Evolutionary conservation across 176 grass and related monocot genomes (phyloP).

Genomic region (Panicum miliaceum): DNA sequence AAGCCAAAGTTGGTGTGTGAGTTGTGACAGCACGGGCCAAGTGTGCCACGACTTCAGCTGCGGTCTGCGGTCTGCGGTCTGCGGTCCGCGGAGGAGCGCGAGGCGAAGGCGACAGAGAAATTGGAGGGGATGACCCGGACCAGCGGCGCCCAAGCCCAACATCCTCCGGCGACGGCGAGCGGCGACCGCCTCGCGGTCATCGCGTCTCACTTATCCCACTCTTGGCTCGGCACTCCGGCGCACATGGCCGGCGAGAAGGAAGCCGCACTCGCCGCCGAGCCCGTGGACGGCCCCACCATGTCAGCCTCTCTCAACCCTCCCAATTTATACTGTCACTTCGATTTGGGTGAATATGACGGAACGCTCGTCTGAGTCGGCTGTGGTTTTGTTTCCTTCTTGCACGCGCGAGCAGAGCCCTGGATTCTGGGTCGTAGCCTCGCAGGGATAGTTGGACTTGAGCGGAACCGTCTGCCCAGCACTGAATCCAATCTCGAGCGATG

Average conservation of each 20-base stretch:
- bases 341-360: background rate
- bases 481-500: background rate
- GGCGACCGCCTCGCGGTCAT: constrained; percentile 48
- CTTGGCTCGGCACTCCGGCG: constrained; percentile 7
- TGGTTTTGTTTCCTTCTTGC: background rate
- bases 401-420: background rate
- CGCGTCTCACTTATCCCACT: constrained; percentile 49
- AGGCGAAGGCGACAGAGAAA: background rate
- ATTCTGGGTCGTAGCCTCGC: background rate
- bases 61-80: no score
- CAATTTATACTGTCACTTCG: background rate
- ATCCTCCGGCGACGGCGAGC: constrained; percentile 18
- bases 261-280: constrained; percentile 52
- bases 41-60: background rate
- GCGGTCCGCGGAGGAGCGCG: background rate
- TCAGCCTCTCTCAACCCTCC: constrained; percentile 42
- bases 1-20: background rate
- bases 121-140: constrained; percentile 18
- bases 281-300: constrained; percentile 66
- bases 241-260: constrained; percentile 50
- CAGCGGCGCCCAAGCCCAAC: background rate
- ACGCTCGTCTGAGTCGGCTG: background rate
- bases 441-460: background rate
- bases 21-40: background rate
- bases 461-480: background rate